phyloP scores from a whole-genome alignment of 2,329 filamentous ascomycete genomes.

The Aspergillus unguis region DNA sequence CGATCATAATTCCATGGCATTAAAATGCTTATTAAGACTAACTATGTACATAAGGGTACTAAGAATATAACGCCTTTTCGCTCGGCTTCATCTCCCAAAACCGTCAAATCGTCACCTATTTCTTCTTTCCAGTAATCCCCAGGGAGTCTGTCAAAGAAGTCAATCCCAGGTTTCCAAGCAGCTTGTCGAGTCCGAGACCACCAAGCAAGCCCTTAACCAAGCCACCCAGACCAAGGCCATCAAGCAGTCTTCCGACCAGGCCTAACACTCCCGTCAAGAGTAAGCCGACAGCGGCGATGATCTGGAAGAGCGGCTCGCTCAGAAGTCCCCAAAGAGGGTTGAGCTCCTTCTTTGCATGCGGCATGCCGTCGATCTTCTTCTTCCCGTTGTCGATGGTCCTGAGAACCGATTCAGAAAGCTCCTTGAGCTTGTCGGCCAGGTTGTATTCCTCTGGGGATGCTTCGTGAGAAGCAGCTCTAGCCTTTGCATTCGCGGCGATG shows the following conservation, averaged over 20 bases:
- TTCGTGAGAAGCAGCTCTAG: constrained; percentile 69
- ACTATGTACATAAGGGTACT: not conserved
- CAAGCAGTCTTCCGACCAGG: constrained; percentile 75
- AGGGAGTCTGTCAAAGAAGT: constrained; percentile 42
- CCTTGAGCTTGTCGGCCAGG: constrained; percentile 80
- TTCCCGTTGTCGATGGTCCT: constrained; percentile 83
- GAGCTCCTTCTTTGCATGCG: constrained; percentile 89
- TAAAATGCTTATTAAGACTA: not conserved
- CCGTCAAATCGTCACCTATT: constrained; percentile 16
- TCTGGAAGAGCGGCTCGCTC: constrained; percentile 81
- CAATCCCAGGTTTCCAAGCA: constrained; percentile 53
- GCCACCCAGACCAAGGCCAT: constrained; percentile 77
- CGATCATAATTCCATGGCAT: not conserved
- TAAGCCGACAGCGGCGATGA: constrained; percentile 82
- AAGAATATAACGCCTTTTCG: not conserved
- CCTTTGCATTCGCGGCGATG: constrained; percentile 81
- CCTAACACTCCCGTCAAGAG: constrained; percentile 78
- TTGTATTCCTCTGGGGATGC: constrained; percentile 79
- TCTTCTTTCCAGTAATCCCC: constrained; percentile 51
- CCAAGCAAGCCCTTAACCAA: constrained; percentile 74
- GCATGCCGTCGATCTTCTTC: constrained; percentile 86
- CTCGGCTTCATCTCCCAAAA: not conserved
- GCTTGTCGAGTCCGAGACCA: constrained; percentile 62
- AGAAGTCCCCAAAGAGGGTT: constrained; percentile 80
- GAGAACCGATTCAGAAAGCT: constrained; percentile 74